Conservation (phyloP, 2,329 filamentous ascomycete genomes). For the Aspergillus oerlinghausenensis region DNA sequence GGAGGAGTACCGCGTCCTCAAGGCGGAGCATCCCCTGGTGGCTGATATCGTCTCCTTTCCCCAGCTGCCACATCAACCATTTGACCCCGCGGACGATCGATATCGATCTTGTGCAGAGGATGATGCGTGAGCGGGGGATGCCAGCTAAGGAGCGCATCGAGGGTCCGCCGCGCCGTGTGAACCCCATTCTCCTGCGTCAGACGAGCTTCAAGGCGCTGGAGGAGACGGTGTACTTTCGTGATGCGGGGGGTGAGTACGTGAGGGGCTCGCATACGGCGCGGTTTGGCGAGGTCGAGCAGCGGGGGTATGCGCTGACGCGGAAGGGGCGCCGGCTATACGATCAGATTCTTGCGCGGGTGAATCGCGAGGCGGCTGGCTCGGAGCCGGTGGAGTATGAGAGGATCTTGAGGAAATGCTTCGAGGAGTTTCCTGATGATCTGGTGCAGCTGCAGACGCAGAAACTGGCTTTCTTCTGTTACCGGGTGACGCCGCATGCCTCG, state of each 20-base stretch:
- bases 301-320: conserved; percentile 48
- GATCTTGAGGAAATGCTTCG: conserved; percentile 28
- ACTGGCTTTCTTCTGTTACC: conserved; percentile 41
- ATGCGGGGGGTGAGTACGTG: conserved; percentile 11
- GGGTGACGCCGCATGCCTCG: conserved; percentile 11
- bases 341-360: conserved; percentile 31
- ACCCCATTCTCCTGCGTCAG: conserved; percentile 48
- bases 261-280: conserved; percentile 46
- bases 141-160: conserved; percentile 49
- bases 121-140: conserved; percentile 42
- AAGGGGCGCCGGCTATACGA: conserved; percentile 47
- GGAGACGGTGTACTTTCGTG: conserved; percentile 43
- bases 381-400: conserved; percentile 8
- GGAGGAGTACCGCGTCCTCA: conserved; percentile 41
- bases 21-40: conserved; percentile 44
- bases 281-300: conserved; percentile 53
- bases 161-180: conserved; percentile 44
- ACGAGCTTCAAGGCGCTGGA: conserved; percentile 52
- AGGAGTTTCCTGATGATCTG: conserved; percentile 42
- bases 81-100: conserved; percentile 50
- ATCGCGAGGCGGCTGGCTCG: conserved; percentile 7
- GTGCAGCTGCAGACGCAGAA: conserved; percentile 30
- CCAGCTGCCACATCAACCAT: conserved; percentile 50
- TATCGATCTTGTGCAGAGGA: conserved; percentile 42
- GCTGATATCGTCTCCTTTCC: conserved; percentile 46